phyloP scores from a whole-genome alignment of 2,329 filamentous ascomycete genomes.

The Alternaria dauci region DNA sequence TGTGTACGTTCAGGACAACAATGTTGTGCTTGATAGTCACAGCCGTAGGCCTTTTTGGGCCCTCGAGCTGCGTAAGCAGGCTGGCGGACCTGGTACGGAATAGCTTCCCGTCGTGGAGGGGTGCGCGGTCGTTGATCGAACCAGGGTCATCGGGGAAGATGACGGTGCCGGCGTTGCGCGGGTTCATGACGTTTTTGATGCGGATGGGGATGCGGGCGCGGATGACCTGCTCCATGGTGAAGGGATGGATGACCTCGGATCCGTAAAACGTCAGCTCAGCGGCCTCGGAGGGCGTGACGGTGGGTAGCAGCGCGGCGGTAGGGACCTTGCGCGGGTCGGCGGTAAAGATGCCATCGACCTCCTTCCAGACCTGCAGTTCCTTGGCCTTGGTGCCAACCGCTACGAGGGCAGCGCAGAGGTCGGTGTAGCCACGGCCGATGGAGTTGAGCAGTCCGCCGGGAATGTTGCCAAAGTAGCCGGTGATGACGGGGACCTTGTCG shows the following conservation, averaged over 20 bases:
- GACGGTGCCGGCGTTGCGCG: constrained; percentile 78
- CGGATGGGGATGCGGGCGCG: constrained; percentile 82
- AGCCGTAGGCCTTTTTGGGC: constrained; percentile 63
- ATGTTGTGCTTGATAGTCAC: constrained; percentile 99
- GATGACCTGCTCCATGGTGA: constrained; percentile 95
- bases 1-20: constrained; percentile 96
- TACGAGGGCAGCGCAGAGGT: constrained; percentile 90
- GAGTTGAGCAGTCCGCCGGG: constrained; percentile 90
- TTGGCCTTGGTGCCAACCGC: constrained; percentile 87
- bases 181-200: constrained; percentile 93
- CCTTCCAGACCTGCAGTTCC: constrained; percentile 98
- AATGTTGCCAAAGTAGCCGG: constrained; percentile 94
- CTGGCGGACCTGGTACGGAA: constrained; percentile 59
- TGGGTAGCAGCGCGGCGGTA: constrained; percentile 85
- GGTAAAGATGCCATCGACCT: constrained; percentile 94
- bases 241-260: constrained; percentile 95
- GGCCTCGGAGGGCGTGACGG: constrained; percentile 92
- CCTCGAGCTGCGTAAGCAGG: constrained; percentile 56
- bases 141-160: constrained; percentile 78
- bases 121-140: constrained; percentile 61
- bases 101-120: constrained; percentile 66
- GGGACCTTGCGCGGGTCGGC: constrained; percentile 88
- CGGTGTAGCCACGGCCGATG: constrained; percentile 94
- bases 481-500: constrained; percentile 63
- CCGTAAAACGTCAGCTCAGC: constrained; percentile 83